Evolutionary conservation across 345 rosid genomes (phyloP).

Genomic region (Carallia brachiata): DNA sequence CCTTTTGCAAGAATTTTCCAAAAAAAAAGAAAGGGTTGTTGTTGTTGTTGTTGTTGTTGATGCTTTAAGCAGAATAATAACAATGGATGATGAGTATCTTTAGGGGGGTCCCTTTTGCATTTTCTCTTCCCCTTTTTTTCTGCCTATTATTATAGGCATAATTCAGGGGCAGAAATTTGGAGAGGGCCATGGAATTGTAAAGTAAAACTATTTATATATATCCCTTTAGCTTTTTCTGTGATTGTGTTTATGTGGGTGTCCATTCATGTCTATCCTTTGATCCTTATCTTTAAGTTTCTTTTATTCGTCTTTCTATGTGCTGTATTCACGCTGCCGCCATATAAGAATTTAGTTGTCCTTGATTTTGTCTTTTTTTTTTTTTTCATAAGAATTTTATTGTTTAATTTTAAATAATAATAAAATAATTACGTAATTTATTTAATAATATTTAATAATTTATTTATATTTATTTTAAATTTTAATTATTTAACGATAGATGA

Average conservation of each 20-base stretch:
- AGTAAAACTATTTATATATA: conserved; percentile 14
- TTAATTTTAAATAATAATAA: too few species aligned
- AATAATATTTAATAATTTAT: too few species aligned
- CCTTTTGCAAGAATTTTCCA: too few species aligned
- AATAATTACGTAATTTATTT: too few species aligned
- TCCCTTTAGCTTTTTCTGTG: conserved; percentile 8
- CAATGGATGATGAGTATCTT: conserved; percentile 13
- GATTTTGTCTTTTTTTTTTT: background rate
- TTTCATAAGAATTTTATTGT: too few species aligned
- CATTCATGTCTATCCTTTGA: conserved; percentile 10
- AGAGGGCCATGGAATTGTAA: conserved; percentile 38
- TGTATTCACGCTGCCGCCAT: conserved; percentile 8
- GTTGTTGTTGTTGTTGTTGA: background rate
- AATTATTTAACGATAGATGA: background rate
- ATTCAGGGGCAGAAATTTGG: conserved; percentile 4
- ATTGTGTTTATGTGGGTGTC: conserved; percentile 13
- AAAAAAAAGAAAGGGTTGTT: too few species aligned
- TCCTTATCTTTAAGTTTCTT: conserved; percentile 9
- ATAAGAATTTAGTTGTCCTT: background rate
- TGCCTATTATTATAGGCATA: background rate
- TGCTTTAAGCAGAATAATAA: conserved; percentile 22
- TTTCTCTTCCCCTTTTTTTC: conserved; percentile 2
- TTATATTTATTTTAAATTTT: too few species aligned
- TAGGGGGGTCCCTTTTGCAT: conserved; percentile 16
- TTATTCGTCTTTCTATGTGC: background rate